Conservation (phyloP, 495 filamentous ascomycete genomes). For the Pyrenopolyporus hunteri region DNA sequence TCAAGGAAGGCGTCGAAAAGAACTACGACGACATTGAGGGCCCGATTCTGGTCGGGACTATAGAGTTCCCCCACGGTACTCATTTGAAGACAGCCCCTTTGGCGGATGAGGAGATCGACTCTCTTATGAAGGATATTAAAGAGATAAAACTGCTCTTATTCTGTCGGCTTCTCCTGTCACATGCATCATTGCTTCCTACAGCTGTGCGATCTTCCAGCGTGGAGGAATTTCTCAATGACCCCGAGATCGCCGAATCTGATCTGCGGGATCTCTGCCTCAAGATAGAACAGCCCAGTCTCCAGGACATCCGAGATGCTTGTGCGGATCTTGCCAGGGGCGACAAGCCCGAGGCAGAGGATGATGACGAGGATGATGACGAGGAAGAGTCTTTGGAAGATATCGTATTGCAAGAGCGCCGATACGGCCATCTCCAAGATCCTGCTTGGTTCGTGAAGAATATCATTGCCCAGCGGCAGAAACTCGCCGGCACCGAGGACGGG, state of each 20-base stretch:
- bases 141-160: constrained; percentile 60
- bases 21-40: constrained; percentile 43
- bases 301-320: constrained; percentile 59
- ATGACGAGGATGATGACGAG: constrained; percentile 25
- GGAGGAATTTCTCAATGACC: constrained; percentile 54
- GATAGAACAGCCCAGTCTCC: constrained; percentile 52
- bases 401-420: constrained; percentile 33
- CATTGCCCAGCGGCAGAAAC: constrained; percentile 20
- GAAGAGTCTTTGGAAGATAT: constrained; percentile 32
- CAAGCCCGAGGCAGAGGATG: constrained; percentile 42
- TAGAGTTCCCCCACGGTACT: constrained; percentile 46
- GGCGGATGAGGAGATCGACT: constrained; percentile 51
- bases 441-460: constrained; percentile 21
- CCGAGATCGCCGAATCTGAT: constrained; percentile 50
- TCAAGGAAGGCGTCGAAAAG: constrained; percentile 50
- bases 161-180: constrained; percentile 55
- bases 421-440: constrained; percentile 30
- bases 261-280: constrained; percentile 56
- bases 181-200: constrained; percentile 54
- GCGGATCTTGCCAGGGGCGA: constrained; percentile 56
- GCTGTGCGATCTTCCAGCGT: constrained; percentile 52
- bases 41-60: constrained; percentile 47
- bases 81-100: constrained; percentile 47
- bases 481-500: constrained; percentile 8
- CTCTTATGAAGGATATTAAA: constrained; percentile 50